phyloP scores from a whole-genome alignment of 1,284 basidiomycete genomes.

The Retiboletus flavoniger region DNA sequence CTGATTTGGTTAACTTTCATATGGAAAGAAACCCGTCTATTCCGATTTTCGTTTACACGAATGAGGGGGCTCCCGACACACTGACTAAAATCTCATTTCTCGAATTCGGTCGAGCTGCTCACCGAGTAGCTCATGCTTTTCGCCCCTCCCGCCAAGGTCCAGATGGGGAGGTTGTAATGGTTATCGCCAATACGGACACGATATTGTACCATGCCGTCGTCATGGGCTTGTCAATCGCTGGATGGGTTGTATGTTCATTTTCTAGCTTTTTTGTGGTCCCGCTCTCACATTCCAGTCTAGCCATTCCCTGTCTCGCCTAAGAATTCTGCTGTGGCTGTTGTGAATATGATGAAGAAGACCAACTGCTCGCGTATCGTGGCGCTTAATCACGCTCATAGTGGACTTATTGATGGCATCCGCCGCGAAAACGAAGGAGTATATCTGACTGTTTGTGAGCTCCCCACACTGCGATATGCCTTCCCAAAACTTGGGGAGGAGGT shows the following conservation, averaged over 20 bases:
- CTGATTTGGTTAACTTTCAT: slow-evolving; percentile 31
- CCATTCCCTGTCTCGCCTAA: slow-evolving; percentile 37
- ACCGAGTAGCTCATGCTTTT: slow-evolving; percentile 12
- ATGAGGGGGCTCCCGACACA: slow-evolving; percentile 9
- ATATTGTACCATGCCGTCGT: slow-evolving; percentile 34
- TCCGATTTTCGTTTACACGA: slow-evolving; percentile 23
- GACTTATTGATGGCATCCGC: slow-evolving; percentile 29
- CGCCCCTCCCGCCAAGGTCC: slow-evolving; percentile 15
- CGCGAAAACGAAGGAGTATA: not conserved
- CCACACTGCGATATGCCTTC: slow-evolving; percentile 28
- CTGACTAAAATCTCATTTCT: not conserved
- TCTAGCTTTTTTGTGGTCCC: not conserved
- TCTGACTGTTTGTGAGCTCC: slow-evolving; percentile 30
- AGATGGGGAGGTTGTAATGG: slow-evolving; percentile 32
- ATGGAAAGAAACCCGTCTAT: slow-evolving; percentile 25
- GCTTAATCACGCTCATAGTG: slow-evolving; percentile 25
- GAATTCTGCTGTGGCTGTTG: slow-evolving; percentile 33
- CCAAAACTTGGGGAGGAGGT: slow-evolving; percentile 36
- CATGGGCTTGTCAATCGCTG: slow-evolving; percentile 31
- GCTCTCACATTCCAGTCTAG: slow-evolving; percentile 12
- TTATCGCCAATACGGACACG: slow-evolving; percentile 37
- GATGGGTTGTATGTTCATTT: slow-evolving; percentile 25
- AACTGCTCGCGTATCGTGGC: slow-evolving; percentile 34
- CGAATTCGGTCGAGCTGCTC: no score
- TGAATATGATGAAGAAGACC: slow-evolving; percentile 31